Evolutionary conservation across 805 yeast species (phyloP), one percentile per base, ranked within the genome.

Genomic region (Metschnikowia vanudenii): DNA sequence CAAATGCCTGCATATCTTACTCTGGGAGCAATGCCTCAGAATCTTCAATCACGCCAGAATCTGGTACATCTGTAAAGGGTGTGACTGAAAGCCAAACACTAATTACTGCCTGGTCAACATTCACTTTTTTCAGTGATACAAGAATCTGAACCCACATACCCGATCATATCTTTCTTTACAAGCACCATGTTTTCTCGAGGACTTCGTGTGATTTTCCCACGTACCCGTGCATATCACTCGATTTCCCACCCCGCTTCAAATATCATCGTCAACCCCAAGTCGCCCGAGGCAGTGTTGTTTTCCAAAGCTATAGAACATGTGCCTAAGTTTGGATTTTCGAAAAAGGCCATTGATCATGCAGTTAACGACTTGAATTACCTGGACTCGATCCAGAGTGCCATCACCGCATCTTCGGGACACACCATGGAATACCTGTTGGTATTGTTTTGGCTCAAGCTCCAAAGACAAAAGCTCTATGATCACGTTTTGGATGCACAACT

Each of bases 251-350:
- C 69, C 12, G 52, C 59, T 2, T 64, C 74, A 29, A 69, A 70
- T 47, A 20, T 52, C 16, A 69, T 71, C 24, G 54, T 71, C 32
- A 59, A 67, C 47, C 44, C 48, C 14, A 54, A 57, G 26, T 54
- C 64, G 4, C 61, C 76, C 8, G 81, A 78, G 48, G 62, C 70
- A 33, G 62, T 64, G 37, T 69, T 82, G 26, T 60, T 71, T 43
- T 53, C 61, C 34, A 64, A 66, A 46, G 65, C 77, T 1, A 43
- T 70, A 9, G 67, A 63, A 18, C 60, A 59, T 43, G 78, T 83
- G 24, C 85, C 86, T 6, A 54, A 59, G 34, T 63, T 58, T 41
- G 88, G 88, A 4, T 82, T 83, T 62, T 58, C 67, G 18, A 63
- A 68, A 17, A 61, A 58, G 39, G 75, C 85, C 29, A 66, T 84